Conservation (phyloP, 176 grass and related monocot species). For the Oryza glaberrima region DNA sequence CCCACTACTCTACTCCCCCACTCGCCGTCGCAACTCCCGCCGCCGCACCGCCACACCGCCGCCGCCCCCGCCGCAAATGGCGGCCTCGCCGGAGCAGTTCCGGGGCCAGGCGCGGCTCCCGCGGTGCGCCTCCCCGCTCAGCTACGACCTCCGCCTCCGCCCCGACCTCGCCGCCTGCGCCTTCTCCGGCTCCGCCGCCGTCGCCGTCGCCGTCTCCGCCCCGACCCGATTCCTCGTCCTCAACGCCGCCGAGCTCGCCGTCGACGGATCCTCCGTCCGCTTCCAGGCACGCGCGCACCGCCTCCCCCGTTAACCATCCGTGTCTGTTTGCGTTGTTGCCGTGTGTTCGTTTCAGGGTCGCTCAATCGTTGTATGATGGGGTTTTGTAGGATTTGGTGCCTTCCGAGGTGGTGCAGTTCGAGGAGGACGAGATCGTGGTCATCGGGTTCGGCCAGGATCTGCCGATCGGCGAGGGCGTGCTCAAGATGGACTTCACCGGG, state of each 20-base stretch:
- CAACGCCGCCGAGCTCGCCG: slow-evolving; percentile 66
- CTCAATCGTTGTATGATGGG: slow-evolving; percentile 6
- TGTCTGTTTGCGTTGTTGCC: background rate
- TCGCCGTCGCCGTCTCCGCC: slow-evolving; percentile 48
- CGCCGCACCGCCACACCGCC: no score
- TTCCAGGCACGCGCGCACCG: slow-evolving; percentile 37
- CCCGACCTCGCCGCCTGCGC: slow-evolving; percentile 62
- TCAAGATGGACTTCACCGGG: slow-evolving; percentile 67
- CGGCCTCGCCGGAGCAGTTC: slow-evolving; percentile 54
- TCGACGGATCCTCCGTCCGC: slow-evolving; percentile 48
- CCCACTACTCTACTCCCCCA: no score
- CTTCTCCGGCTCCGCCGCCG: slow-evolving; percentile 57
- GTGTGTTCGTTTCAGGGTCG: no score
- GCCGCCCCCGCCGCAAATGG: slow-evolving; percentile 22
- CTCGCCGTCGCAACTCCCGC: no score
- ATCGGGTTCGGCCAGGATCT: slow-evolving; percentile 57
- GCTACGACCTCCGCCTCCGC: slow-evolving; percentile 63
- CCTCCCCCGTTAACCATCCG: background rate
- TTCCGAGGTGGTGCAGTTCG: slow-evolving; percentile 41
- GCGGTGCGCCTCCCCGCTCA: slow-evolving; percentile 49
- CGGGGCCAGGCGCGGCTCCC: slow-evolving; percentile 70
- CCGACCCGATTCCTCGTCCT: slow-evolving; percentile 76
- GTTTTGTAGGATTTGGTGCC: slow-evolving; percentile 44
- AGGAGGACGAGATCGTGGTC: slow-evolving; percentile 78
- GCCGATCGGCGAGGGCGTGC: slow-evolving; percentile 52